These are phyloP conservation scores for Orbilia blumenaviensis DNA, from an alignment of 2,329 filamentous ascomycete species.

Conservation along the genomic window DNA sequence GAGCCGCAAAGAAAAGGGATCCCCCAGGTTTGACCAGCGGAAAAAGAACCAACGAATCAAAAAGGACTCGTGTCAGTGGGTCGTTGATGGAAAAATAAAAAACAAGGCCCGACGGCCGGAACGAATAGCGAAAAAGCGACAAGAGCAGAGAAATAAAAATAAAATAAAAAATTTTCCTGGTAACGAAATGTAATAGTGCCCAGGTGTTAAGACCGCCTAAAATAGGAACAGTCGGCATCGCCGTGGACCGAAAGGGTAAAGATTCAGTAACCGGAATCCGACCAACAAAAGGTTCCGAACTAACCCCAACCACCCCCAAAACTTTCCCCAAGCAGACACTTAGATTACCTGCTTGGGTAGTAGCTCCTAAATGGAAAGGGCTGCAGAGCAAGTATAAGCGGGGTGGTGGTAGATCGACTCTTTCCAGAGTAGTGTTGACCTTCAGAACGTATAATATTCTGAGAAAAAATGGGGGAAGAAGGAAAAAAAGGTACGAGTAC, in stretches of 20 bases:
- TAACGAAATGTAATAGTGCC: conserved; percentile 51
- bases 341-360: conserved; percentile 25
- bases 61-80: conserved; percentile 30
- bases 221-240: conserved; percentile 50
- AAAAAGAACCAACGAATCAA: conserved; percentile 11
- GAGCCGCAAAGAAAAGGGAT: background rate
- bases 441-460: conserved; percentile 34
- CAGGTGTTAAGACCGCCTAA: conserved; percentile 29
- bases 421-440: conserved; percentile 20
- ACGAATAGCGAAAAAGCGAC: background rate
- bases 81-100: conserved; percentile 10
- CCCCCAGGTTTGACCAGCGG: background rate
- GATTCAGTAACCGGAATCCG: conserved; percentile 39
- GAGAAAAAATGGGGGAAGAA: conserved; percentile 38
- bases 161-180: conserved; percentile 47
- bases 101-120: background rate
- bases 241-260: conserved; percentile 40
- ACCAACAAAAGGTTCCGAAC: conserved; percentile 26
- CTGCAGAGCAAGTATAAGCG: too few relatives aligned
- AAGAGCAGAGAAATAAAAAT: too few relatives aligned
- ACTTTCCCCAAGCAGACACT: conserved; percentile 1
- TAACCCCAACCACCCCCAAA: conserved; percentile 6
- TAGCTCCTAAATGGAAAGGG: conserved; percentile 34
- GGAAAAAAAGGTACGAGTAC: conserved; percentile 5
- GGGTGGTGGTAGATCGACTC: conserved; percentile 19